Evolutionary conservation across 2,329 filamentous ascomycete species (phyloP).

Genomic region (Chrysosporium keratinophilum): DNA sequence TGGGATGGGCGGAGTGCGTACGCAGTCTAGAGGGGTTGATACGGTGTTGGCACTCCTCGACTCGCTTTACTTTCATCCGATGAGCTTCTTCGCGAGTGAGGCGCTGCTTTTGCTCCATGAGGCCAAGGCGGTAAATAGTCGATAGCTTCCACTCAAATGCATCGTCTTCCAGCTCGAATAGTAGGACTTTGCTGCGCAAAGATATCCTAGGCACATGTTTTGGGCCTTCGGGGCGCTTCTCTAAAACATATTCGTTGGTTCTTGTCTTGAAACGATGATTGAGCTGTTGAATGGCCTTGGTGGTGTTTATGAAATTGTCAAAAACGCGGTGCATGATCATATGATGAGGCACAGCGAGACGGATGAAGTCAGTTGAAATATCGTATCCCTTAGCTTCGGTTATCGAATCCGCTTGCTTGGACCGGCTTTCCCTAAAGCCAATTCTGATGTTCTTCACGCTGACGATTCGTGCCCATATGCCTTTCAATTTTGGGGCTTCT

Average conservation of each 20-base stretch:
- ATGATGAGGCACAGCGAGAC: slow-evolving; percentile 81
- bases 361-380: slow-evolving; percentile 71
- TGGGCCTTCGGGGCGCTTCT: slow-evolving; percentile 73
- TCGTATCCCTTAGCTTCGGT: slow-evolving; percentile 75
- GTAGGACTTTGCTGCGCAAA: slow-evolving; percentile 64
- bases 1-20: slow-evolving; percentile 42
- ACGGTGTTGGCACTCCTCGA: slow-evolving; percentile 55
- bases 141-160: slow-evolving; percentile 96
- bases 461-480: slow-evolving; percentile 75
- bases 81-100: slow-evolving; percentile 86
- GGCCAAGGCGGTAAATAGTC: slow-evolving; percentile 80
- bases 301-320: slow-evolving; percentile 82
- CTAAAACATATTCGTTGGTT: slow-evolving; percentile 76
- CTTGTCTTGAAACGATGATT: slow-evolving; percentile 84
- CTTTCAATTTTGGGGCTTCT: slow-evolving; percentile 69
- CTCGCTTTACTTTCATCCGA: slow-evolving; percentile 71
- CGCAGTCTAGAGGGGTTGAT: slow-evolving; percentile 44
- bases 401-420: slow-evolving; percentile 52
- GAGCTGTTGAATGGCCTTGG: slow-evolving; percentile 82
- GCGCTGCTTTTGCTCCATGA: slow-evolving; percentile 81
- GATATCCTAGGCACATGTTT: slow-evolving; percentile 81
- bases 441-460: slow-evolving; percentile 72
- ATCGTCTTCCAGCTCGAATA: slow-evolving; percentile 92
- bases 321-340: slow-evolving; percentile 79
- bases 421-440: slow-evolving; percentile 67